phyloP scores from a whole-genome alignment of 2,329 filamentous ascomycete species.

The Penicillium concentricum region DNA sequence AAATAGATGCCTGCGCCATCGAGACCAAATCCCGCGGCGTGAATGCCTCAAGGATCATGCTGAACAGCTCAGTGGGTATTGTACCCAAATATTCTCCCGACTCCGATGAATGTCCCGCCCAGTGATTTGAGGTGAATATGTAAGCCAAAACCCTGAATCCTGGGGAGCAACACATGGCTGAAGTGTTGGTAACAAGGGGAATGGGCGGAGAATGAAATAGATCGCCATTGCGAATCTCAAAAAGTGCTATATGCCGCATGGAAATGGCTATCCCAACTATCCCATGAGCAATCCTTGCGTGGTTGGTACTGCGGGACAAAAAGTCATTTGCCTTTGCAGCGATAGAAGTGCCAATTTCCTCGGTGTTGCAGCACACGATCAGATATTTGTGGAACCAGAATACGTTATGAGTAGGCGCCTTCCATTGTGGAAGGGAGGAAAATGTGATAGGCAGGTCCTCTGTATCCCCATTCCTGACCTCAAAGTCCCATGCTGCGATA shows the following conservation, averaged over 20 bases:
- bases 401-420: not conserved
- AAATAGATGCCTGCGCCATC: not conserved
- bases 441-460: slow-evolving; percentile 8
- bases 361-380: not conserved
- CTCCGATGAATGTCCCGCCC: not conserved
- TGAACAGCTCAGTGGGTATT: not conserved
- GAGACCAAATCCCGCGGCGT: not conserved
- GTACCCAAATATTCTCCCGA: not conserved
- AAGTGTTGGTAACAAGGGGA: not conserved
- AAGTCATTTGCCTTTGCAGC: not conserved
- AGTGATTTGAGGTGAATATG: not conserved
- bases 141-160: not conserved
- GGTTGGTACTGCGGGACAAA: not conserved
- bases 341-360: not conserved
- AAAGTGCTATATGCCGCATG: not conserved
- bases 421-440: not conserved
- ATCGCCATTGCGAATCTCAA: not conserved
- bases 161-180: not conserved
- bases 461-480: slow-evolving; percentile 11
- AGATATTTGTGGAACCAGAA: not conserved
- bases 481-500: slow-evolving; percentile 24
- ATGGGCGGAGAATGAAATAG: not conserved
- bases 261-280: not conserved
- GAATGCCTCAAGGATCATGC: not conserved
- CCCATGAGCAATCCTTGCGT: not conserved